Percentiles rank a stretch among this genome's conserved stretches.
Evolutionary conservation across 257 asterid genomes (phyloP).

Genomic region (Ligustrum vulgare): DNA sequence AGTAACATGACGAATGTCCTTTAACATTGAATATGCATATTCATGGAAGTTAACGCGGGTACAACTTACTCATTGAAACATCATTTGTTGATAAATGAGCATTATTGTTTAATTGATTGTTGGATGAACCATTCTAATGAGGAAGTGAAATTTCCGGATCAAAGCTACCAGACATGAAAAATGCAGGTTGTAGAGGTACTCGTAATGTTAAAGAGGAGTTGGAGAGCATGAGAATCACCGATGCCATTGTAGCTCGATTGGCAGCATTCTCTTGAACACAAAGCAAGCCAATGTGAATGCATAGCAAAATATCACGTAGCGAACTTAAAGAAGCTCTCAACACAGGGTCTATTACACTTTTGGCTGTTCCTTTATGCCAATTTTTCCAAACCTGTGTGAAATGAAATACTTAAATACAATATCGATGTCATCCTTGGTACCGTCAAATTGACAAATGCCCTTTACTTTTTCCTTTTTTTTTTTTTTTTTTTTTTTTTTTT

Average conservation of each 20-base stretch:
- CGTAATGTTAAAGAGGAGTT: constrained; percentile 23
- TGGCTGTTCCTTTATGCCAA: constrained; percentile 29
- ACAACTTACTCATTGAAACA: constrained; percentile 17
- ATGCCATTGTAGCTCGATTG: constrained; percentile 38
- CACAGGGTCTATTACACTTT: constrained; percentile 24
- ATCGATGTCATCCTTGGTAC: not conserved
- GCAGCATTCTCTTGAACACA: constrained; percentile 34
- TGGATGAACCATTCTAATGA: not conserved
- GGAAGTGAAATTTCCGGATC: not conserved
- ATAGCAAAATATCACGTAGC: constrained; percentile 28
- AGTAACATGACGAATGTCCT: not conserved
- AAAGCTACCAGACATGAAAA: not conserved
- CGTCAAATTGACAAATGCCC: not conserved
- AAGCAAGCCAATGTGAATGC: constrained; percentile 36
- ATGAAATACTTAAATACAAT: not conserved
- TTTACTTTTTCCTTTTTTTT: too few species aligned
- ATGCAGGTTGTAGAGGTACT: constrained; percentile 34
- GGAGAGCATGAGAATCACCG: constrained; percentile 29
- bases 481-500: too few species aligned
- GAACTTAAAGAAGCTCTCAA: constrained; percentile 15
- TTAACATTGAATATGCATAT: not conserved
- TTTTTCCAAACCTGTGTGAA: constrained; percentile 34
- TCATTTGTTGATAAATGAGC: constrained; percentile 17
- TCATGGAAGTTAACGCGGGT: constrained; percentile 25
- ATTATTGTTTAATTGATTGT: not conserved